Evolutionary conservation across 108 stramenopile species (phyloP).

Genomic region (Cyclotella baltica): DNA sequence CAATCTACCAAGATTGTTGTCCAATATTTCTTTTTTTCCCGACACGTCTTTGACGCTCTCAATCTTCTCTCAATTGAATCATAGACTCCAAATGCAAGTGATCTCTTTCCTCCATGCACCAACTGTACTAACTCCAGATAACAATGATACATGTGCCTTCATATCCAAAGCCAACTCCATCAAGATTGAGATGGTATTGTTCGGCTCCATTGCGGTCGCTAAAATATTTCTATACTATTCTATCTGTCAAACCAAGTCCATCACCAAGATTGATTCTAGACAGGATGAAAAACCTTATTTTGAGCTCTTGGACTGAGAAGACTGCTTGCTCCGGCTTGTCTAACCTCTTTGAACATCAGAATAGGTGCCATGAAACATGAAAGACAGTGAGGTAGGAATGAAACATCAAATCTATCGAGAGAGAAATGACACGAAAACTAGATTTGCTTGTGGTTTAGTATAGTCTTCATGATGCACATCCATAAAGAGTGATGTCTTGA

Average conservation of each 20-base stretch:
- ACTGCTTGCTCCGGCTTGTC: background rate
- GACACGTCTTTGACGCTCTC: no score
- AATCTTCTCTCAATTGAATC: background rate
- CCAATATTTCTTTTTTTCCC: background rate
- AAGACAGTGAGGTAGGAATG: no score
- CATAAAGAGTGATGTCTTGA: background rate
- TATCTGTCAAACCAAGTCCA: background rate
- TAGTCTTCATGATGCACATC: background rate
- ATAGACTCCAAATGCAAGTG: background rate
- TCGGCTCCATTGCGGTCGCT: background rate
- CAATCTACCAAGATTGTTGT: background rate
- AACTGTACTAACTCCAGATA: background rate
- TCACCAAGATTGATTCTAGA: background rate
- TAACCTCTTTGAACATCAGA: background rate
- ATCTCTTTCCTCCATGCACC: background rate
- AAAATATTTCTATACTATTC: background rate
- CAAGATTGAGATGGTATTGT: background rate
- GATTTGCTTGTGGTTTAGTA: background rate
- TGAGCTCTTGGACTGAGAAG: background rate
- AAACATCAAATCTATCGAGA: background rate
- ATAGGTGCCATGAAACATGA: background rate
- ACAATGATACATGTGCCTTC: background rate
- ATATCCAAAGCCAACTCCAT: background rate
- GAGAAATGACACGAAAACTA: background rate
- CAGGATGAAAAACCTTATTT: background rate